Percentiles rank a stretch among this genome's conserved stretches.
Conservation (phyloP, 352 stramenopile genomes). For the Phytopythium chamaehyphon region DNA sequence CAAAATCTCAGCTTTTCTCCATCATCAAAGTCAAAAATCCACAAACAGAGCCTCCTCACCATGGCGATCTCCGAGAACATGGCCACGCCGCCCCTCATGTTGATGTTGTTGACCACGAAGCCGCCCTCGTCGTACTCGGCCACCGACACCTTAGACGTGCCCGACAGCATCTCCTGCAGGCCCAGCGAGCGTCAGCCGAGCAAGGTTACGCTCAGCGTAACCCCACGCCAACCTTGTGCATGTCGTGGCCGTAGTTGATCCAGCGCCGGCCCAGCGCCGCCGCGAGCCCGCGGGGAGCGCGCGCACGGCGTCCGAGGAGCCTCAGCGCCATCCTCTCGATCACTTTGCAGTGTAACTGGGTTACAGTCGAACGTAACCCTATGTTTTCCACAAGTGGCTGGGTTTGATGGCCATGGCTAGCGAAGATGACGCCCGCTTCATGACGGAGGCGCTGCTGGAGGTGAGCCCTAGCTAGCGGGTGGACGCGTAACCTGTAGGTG, state of each 20-base stretch:
- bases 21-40: not conserved
- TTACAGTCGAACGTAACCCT: slow-evolving; percentile 4
- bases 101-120: slow-evolving; percentile 83
- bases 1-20: not conserved
- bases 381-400: not conserved
- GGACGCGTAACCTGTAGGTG: not conserved
- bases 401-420: not conserved
- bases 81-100: slow-evolving; percentile 74
- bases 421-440: slow-evolving; percentile 51
- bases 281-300: slow-evolving; percentile 9
- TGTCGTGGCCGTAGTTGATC: slow-evolving; percentile 85
- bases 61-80: slow-evolving; percentile 74
- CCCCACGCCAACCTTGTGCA: slow-evolving; percentile 50
- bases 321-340: slow-evolving; percentile 22
- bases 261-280: slow-evolving; percentile 24
- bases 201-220: not conserved
- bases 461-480: slow-evolving; percentile 11
- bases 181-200: not conserved
- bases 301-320: slow-evolving; percentile 19
- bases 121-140: slow-evolving; percentile 84
- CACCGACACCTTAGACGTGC: slow-evolving; percentile 72
- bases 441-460: slow-evolving; percentile 68
- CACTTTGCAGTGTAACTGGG: not conserved
- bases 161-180: slow-evolving; percentile 79
- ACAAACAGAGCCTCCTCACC: slow-evolving; percentile 19